Evolutionary conservation across 495 filamentous ascomycete genomes (phyloP), one percentile per base, ranked within the genome.

Genomic region (Penicillium lividum): DNA sequence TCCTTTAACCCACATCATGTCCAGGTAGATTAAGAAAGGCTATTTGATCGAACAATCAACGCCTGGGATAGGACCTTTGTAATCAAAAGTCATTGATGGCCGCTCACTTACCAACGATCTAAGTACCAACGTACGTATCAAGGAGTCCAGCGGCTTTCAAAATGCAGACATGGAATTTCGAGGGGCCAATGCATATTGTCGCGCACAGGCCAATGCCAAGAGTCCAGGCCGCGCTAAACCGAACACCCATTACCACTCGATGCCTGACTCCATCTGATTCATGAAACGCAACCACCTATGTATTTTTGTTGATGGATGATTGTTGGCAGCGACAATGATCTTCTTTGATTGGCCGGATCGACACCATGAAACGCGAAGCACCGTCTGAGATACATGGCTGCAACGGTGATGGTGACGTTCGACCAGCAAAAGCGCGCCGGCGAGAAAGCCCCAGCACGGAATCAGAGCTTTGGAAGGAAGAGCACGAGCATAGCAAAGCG

Each of bases 301-400:
- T 15, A 2, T 43, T 3, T 4, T 18, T 1, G 13, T 43, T 4
- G 13, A 43, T 43, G 11, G 11, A 4, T 43, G 40, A 1, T 1
- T 15, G 3, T 18, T 43, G 40, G 7, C 11, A 43, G 13, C 40
- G 16, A 43, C 31, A 53, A 53, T 53, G 51, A 53, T 11, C 18
- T 53, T 28, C 22, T 40, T 53, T 6, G n/a, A 40, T 53, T 40
- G 27, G 51, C 25, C 51, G 28, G 9, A 4, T 28, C 33, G 18
- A 40, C 33, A 53, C 15, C 7, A 53, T 53, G 51, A 53, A 53
- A 53, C 51, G 51, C 38, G 51, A 53, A 53, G 51, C 34, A 16
- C 15, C 51, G 16, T 43, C 51, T 53, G 36, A 53, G 27, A 15
- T 33, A 44, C 51, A 31, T 40, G 33, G 51, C 51, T 53, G 51